These are phyloP conservation scores for Pluteus cervinus DNA, from an alignment of 768 basidiomycete species.

Conservation along the genomic window DNA sequence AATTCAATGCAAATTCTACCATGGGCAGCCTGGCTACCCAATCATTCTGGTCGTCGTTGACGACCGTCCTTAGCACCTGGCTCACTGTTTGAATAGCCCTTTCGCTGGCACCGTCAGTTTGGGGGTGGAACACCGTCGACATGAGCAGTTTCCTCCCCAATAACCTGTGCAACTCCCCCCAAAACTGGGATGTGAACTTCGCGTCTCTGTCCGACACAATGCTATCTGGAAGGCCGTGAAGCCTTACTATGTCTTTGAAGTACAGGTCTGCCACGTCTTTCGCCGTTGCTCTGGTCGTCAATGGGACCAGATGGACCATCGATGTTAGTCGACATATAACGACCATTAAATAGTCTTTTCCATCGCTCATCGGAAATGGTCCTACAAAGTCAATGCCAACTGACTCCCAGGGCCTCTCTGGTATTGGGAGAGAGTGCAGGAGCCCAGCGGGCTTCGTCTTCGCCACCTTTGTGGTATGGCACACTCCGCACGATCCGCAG, in stretches of 20 bases:
- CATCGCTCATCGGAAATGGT: constrained; percentile 18
- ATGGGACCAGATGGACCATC: constrained; percentile 22
- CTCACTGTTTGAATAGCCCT: background rate
- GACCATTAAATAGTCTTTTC: constrained; percentile 17
- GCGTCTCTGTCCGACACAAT: constrained; percentile 23
- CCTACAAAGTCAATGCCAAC: constrained; percentile 32
- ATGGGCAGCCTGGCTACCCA: constrained; percentile 16
- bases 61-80: background rate
- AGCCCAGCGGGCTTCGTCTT: constrained; percentile 13
- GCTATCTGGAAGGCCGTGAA: constrained; percentile 19
- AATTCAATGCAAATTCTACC: constrained; percentile 33
- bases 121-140: background rate
- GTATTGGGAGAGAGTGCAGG: constrained; percentile 19
- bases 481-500: constrained; percentile 12
- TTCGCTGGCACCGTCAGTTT: background rate
- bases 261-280: constrained; percentile 16
- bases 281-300: constrained; percentile 11
- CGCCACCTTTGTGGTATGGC: constrained; percentile 13
- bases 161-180: constrained; percentile 13
- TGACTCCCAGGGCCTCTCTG: constrained; percentile 20
- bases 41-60: background rate
- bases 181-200: constrained; percentile 29
- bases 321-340: constrained; percentile 15
- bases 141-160: background rate
- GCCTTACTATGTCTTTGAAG: constrained; percentile 14